These are phyloP conservation scores for Fragilaria radians DNA, from an alignment of 108 stramenopile genomes.

Conservation along the genomic window DNA sequence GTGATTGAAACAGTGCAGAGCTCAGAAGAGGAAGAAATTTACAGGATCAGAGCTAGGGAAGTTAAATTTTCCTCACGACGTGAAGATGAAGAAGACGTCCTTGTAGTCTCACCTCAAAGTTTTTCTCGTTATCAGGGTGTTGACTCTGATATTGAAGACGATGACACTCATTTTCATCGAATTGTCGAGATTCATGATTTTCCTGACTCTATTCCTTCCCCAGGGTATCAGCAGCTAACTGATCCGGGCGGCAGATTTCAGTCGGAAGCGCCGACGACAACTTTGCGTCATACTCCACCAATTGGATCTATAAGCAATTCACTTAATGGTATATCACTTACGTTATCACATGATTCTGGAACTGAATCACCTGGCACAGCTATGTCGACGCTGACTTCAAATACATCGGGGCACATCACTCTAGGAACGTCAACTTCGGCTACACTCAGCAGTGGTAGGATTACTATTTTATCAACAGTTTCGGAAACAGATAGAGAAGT, in stretches of 20 bases:
- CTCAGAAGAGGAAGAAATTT: neutral
- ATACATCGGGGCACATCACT: constrained; percentile 24
- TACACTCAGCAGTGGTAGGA: constrained; percentile 7
- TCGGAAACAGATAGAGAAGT: constrained; percentile 38
- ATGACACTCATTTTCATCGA: constrained; percentile 1
- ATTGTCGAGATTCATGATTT: neutral
- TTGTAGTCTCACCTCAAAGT: neutral
- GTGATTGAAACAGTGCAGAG: neutral
- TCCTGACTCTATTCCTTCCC: constrained; percentile 6
- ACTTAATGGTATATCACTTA: too few relatives aligned
- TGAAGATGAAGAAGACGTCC: neutral
- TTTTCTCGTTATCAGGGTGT: neutral
- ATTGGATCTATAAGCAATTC: too few relatives aligned
- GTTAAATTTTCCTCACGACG: neutral
- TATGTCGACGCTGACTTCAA: constrained; percentile 12
- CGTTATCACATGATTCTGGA: constrained; percentile 13
- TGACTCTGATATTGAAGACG: constrained; percentile 8
- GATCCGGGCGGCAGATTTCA: neutral
- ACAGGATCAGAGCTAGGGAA: neutral
- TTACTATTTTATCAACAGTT: constrained; percentile 12
- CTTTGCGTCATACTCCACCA: too few relatives aligned
- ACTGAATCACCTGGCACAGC: constrained; percentile 16
- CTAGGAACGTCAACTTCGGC: constrained; percentile 18
- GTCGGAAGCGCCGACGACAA: neutral
- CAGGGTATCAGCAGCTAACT: constrained; percentile 2